Base-by-base conservation (phyloP, 805 yeast genomes). In the Torulaspora quercuum region DNA sequence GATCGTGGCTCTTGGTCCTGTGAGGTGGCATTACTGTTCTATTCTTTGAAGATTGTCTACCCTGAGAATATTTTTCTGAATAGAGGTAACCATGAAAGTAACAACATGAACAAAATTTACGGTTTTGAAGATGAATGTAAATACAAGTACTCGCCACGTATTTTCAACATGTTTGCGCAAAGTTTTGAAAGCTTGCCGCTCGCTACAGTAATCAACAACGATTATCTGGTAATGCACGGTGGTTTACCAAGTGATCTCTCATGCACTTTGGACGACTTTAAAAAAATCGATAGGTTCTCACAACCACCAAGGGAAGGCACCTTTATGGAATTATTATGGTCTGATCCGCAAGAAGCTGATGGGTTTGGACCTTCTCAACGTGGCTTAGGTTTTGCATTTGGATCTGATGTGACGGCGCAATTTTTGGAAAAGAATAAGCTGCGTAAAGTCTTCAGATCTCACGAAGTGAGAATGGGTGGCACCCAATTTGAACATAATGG, bases 1-100 rank as follows among this genome's bases (percentile, higher is more conserved):
- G 98, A 92, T 60, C 73, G 98, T 55, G 98, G 98, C 5, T 84
- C 95, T 11, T 90, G 98, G 97, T 87, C 97, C 3, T 85, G 95
- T 56, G 98, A 92, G 59, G 95, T 92, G 30, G 96, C 96, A 2
- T 65, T 92, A 30, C 68, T 82, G 19, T 70, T 86, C 27, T 88
- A 84, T 59, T 71, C 80, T 8, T 73, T 85, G 61, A 92, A 92
- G 64, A 68, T 88, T 22, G 61, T 82, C 21, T 82, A 73, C 53
- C 98, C 98, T 10, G 53, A 65, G 2, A 70, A 73, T 29, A 61
- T 90, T 29, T 88, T 65, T 63, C 60, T 92, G 43, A 92, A 92
- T 64, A 74, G 98, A 57, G 98, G 98, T 17, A 92, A 92, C 60
- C 98, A 92, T 63, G 98, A 92, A 62, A 89, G 97, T 2, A 82